Conservation (phyloP, 305 asterid species). For the Solanum aculeatissimum region DNA sequence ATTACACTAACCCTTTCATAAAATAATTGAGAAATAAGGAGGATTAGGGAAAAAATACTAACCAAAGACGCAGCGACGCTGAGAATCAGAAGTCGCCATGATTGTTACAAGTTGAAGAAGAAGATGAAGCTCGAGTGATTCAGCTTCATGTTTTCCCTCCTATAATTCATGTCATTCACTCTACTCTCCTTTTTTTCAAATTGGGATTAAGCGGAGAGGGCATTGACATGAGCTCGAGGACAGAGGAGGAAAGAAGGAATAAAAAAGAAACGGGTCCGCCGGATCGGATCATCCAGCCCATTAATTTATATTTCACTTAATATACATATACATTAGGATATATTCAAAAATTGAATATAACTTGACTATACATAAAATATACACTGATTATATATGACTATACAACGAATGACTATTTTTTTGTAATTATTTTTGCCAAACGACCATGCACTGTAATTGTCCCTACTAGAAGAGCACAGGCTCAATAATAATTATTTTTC, state of each 20-base stretch:
- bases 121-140: slow-evolving; percentile 17
- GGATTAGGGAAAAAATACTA: neutral
- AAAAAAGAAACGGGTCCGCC: neutral
- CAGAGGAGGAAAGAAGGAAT: neutral
- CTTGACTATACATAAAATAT: no score
- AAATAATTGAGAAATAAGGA: neutral
- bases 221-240: neutral
- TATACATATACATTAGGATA: no score
- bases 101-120: slow-evolving; percentile 6
- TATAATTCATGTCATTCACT: neutral
- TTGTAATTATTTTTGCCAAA: no score
- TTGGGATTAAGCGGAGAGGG: neutral
- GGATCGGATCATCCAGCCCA: neutral
- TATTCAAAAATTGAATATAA: no score
- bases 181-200: neutral
- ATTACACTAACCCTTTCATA: neutral
- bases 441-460: no score
- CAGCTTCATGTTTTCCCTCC: slow-evolving; percentile 6
- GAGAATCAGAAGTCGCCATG: slow-evolving; percentile 61
- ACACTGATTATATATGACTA: rapidly evolving
- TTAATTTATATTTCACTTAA: neutral
- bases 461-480: no score
- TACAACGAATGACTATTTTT: no score
- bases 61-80: slow-evolving; percentile 93
- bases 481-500: no score